Evolutionary conservation across 352 stramenopile genomes (phyloP), one percentile per base, ranked within the genome.

Genomic region (Globisporangium nunn): DNA sequence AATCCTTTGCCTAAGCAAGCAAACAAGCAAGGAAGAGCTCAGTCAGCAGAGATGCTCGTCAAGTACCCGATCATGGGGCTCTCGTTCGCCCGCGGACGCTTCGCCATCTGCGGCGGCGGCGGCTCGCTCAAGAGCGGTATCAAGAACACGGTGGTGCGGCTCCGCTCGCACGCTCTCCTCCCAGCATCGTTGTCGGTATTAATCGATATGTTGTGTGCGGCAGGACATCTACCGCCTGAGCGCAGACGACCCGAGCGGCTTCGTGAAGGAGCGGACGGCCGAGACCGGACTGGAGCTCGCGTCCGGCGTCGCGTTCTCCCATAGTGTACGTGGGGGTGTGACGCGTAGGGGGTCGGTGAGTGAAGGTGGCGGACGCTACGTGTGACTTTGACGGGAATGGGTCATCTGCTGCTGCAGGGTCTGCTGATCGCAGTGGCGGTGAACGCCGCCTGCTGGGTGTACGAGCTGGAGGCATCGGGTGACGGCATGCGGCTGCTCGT

Each of bases 31-130:
- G 23, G 23, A 23, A 23, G 23, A 23, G 23, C 23, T 23, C 23
- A 23, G 23, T 23, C 40, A 52, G 30, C 17, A 55, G 69, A 10
- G 18, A 93, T 93, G 81, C 68, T 81, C 50, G 82, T 92, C 64
- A 88, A 86, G 63, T 93, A 91, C 61, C 83, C 83, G 31, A 89
- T 93, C 63, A 86, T 93, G 71, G 83, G 82, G 54, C 71, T 93
- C 1, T 88, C 79, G 39, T 86, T 88, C 61, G 78, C 74, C 58
- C 78, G 68, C 54, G 69, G 78, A 12, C 72, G 76, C 59, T 85
- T 92, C 30, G 84, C 82, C 14, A 91, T 94, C 64, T 92, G 84
- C 62, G 84, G 84, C 31, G 84, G 84, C 50, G 84, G 84, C 54
- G 84, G 84, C 18, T 92, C 80, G 29, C 75, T 91, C 52, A 90